phyloP scores from a whole-genome alignment of 2,329 filamentous ascomycete species.

The Stachybotrys chartarum region DNA sequence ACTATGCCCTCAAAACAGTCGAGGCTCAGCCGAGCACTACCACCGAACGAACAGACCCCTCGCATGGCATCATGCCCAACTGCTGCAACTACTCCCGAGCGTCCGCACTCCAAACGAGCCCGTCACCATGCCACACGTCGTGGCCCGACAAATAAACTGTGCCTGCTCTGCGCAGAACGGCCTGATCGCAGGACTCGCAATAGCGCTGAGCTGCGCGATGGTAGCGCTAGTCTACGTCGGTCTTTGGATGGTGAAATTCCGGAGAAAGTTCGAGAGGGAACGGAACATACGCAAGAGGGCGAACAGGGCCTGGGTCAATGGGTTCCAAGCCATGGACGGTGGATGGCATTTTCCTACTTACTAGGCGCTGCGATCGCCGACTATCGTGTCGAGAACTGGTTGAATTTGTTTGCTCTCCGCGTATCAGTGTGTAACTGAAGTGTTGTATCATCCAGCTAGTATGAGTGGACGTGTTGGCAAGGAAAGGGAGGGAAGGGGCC shows the following conservation, averaged over 20 bases:
- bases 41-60: no score
- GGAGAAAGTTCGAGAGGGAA: not conserved
- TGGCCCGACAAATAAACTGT: no score
- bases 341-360: not conserved
- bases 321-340: not conserved
- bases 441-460: not conserved
- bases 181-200: not conserved
- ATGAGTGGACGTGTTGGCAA: not conserved
- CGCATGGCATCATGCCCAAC: no score
- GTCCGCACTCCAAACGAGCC: no score
- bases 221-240: not conserved
- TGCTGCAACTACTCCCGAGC: no score
- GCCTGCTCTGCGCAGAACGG: not conserved
- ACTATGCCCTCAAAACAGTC: not conserved
- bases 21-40: no score
- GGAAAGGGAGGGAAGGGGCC: not conserved
- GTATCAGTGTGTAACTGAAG: not conserved
- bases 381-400: not conserved
- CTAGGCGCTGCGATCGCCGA: not conserved
- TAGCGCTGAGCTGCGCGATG: not conserved
- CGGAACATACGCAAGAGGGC: not conserved
- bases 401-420: not conserved
- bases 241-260: not conserved
- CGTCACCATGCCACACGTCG: no score
- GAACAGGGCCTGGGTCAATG: not conserved